Percentiles rank a stretch among this genome's conserved stretches.
These are phyloP conservation scores for Porosira glacialis DNA, from an alignment of 352 stramenopile genomes.

Conservation along the genomic window DNA sequence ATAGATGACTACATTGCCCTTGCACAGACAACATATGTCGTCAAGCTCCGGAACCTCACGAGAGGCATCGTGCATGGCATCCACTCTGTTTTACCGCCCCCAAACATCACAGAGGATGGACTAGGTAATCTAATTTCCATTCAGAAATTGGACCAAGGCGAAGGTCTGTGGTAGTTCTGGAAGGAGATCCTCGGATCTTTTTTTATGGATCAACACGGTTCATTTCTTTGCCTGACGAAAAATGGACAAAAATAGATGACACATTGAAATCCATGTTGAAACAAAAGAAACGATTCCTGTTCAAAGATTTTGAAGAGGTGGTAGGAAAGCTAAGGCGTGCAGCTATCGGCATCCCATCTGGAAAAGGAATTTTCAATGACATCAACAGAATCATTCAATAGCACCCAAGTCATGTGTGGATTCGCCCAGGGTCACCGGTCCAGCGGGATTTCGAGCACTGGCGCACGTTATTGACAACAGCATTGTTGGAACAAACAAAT, in stretches of 20 bases:
- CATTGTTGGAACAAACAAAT: not conserved
- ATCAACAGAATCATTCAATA: conserved; percentile 6
- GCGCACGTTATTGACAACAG: not conserved
- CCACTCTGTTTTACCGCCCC: not conserved
- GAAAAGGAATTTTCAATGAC: not conserved
- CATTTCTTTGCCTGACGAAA: too few relatives aligned
- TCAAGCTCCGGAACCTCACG: not conserved
- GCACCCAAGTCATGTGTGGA: not conserved
- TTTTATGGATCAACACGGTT: not conserved
- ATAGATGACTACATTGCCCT: not conserved
- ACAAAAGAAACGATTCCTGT: too few relatives aligned
- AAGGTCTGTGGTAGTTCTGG: not conserved
- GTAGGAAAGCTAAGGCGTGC: conserved; percentile 7
- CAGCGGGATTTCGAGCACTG: not conserved
- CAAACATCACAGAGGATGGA: not conserved
- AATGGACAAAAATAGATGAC: too few relatives aligned
- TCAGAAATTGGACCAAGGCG: not conserved
- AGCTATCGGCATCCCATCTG: conserved; percentile 3
- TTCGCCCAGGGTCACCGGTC: not conserved
- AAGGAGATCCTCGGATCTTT: not conserved
- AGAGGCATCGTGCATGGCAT: not conserved
- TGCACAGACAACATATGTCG: not conserved
- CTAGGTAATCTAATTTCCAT: not conserved
- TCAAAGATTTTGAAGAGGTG: conserved; percentile 2
- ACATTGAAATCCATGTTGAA: too few relatives aligned